Evolutionary conservation across 2,329 filamentous ascomycete genomes (phyloP).

Genomic region (Fusarium buxicola): DNA sequence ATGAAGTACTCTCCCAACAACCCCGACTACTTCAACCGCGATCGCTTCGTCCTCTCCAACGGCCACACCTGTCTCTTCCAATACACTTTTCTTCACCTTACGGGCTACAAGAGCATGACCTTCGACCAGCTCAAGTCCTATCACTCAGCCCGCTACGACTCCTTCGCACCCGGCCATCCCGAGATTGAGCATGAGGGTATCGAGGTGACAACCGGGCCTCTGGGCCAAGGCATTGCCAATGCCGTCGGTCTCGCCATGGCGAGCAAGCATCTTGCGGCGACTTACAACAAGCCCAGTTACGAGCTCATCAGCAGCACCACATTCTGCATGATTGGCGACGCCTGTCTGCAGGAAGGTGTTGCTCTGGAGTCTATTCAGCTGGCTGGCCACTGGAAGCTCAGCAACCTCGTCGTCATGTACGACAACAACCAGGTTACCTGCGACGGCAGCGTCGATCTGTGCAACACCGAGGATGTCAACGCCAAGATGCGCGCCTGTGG

Average conservation of each 20-base stretch:
- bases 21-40: slow-evolving; percentile 69
- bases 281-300: slow-evolving; percentile 63
- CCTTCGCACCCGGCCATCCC: slow-evolving; percentile 66
- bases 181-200: slow-evolving; percentile 69
- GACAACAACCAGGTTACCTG: slow-evolving; percentile 72
- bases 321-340: slow-evolving; percentile 69
- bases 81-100: slow-evolving; percentile 64
- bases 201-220: slow-evolving; percentile 69
- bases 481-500: slow-evolving; percentile 67
- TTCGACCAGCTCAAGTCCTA: slow-evolving; percentile 68
- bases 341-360: slow-evolving; percentile 69
- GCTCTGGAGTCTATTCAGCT: slow-evolving; percentile 67
- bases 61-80: slow-evolving; percentile 67
- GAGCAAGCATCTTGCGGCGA: slow-evolving; percentile 65
- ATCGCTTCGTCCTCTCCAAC: slow-evolving; percentile 72
- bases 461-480: slow-evolving; percentile 68
- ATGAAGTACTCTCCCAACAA: slow-evolving; percentile 70
- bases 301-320: slow-evolving; percentile 63
- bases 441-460: slow-evolving; percentile 64
- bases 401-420: slow-evolving; percentile 68
- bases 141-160: slow-evolving; percentile 56
- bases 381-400: slow-evolving; percentile 65
- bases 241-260: slow-evolving; percentile 70
- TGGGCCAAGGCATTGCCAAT: slow-evolving; percentile 71
- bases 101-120: slow-evolving; percentile 66